Evolutionary conservation across 176 grass and related monocot species (phyloP).

Genomic region (Elaeis guineensis): DNA sequence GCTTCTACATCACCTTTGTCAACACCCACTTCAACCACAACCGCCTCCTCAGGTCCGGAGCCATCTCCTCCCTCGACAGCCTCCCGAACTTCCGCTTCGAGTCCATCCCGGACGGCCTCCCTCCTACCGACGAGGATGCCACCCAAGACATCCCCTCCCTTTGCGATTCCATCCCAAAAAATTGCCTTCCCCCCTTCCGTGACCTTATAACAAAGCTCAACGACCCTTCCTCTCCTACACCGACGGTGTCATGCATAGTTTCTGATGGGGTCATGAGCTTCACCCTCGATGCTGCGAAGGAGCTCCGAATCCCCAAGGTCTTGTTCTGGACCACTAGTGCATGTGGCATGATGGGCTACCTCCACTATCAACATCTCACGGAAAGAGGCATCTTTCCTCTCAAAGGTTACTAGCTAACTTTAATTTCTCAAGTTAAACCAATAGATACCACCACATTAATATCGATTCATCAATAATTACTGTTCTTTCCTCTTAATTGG

Average conservation of each 20-base stretch:
- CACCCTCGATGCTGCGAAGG: not conserved
- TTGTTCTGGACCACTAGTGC: slow-evolving; percentile 5
- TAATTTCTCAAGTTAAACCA: too few relatives aligned
- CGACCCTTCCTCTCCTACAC: not conserved
- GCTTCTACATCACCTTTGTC: slow-evolving; percentile 10
- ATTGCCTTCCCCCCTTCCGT: not conserved
- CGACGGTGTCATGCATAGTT: not conserved
- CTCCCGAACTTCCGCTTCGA: slow-evolving; percentile 11
- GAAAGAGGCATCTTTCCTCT: not conserved
- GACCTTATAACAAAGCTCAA: slow-evolving; percentile 1
- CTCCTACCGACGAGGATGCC: not conserved
- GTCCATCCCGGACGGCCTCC: slow-evolving; percentile 12
- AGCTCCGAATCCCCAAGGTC: not conserved
- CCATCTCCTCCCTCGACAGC: not conserved
- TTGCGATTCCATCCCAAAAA: not conserved
- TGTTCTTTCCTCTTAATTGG: not conserved
- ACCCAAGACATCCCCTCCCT: slow-evolving; percentile 4
- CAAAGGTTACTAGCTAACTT: not conserved
- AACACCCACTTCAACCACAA: slow-evolving; percentile 14
- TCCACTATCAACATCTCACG: not conserved
- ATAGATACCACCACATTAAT: too few relatives aligned
- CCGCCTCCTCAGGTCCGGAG: slow-evolving; percentile 8
- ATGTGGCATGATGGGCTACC: slow-evolving; percentile 2
- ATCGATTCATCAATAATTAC: too few relatives aligned
- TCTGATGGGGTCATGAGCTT: slow-evolving; percentile 6